Conservation (phyloP, 768 basidiomycete genomes). For the Suillus discolor region DNA sequence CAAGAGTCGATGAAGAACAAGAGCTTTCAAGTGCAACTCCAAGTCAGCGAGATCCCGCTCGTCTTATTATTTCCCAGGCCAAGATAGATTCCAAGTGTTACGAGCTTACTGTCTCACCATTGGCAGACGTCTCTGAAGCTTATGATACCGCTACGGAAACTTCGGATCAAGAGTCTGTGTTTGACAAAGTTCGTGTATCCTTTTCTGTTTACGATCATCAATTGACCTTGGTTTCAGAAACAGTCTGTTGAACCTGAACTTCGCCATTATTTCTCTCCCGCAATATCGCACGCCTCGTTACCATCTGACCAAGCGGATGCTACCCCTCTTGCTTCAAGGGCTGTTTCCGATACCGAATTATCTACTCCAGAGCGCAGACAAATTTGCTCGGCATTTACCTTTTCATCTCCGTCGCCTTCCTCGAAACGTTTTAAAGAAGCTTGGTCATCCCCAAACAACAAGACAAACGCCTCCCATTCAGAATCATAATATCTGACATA, state of each 20-base stretch:
- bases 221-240: conserved; percentile 38
- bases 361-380: conserved; percentile 75
- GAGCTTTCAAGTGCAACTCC: conserved; percentile 21
- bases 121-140: conserved; percentile 76
- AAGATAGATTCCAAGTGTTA: conserved; percentile 76
- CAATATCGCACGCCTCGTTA: conserved; percentile 20
- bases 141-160: conserved; percentile 46
- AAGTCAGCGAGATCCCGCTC: conserved; percentile 29
- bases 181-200: conserved; percentile 48
- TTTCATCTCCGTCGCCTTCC: conserved; percentile 70
- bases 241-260: conserved; percentile 58
- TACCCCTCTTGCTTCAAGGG: conserved; percentile 28
- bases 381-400: conserved; percentile 77
- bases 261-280: conserved; percentile 51
- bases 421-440: conserved; percentile 54
- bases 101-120: conserved; percentile 74
- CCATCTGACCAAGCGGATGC: conserved; percentile 35
- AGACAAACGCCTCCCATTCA: conserved; percentile 19
- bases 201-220: conserved; percentile 7
- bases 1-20: conserved; percentile 58
- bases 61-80: conserved; percentile 45
- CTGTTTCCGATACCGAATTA: conserved; percentile 40
- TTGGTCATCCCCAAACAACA: conserved; percentile 35
- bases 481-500: conserved; percentile 23
- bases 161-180: conserved; percentile 37